Base-by-base conservation (phyloP, 257 asterid genomes). In the Fraxinus excelsior region DNA sequence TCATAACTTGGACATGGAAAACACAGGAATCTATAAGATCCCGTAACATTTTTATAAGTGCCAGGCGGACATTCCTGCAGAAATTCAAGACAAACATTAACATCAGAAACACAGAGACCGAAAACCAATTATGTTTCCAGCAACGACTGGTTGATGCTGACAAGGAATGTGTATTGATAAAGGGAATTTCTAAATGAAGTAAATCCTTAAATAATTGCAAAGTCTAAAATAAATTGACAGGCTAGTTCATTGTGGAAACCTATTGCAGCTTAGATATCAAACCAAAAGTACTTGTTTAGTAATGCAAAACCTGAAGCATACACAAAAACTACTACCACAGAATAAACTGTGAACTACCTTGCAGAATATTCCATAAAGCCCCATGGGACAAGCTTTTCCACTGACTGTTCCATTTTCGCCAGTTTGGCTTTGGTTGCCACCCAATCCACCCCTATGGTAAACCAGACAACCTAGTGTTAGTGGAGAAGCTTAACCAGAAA, bases 371-470 rank as follows among this genome's bases (percentile, higher is more conserved):
- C 99, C 99, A 85, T 89, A 93, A 72, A 96, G 98, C 71, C 99
- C 99, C 82, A 80, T 88, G 11, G 99, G 99, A 75, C 99, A 96
- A 67, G 97, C 91, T 89, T 88, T 96, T 75, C 98, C 99, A 74
- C 93, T 91, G 83, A 96, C 74, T 11, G 97, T 88, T 74, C 99
- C 99, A 81, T 81, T 87, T 80, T 84, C 98, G n/a, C 99, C 99
- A 81, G 77, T 75, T 56, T 85, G 74, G 74, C 90, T 90, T 82
- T 87, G 86, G 70, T 77, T 82, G 73, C 94, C 96, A 75, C 97
- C 97, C 71, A 85, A 72, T 84, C 99, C 99, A 73, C 99, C 99
- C 82, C 99, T 96, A 74, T 34, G 37, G 78, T 72, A 79, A 74
- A 82, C 74, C 78, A 82, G 46, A 51, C 23, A 82, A 78, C 56